Evolutionary conservation across 768 basidiomycete species (phyloP).

Genomic region (Russula griseocarnosa): DNA sequence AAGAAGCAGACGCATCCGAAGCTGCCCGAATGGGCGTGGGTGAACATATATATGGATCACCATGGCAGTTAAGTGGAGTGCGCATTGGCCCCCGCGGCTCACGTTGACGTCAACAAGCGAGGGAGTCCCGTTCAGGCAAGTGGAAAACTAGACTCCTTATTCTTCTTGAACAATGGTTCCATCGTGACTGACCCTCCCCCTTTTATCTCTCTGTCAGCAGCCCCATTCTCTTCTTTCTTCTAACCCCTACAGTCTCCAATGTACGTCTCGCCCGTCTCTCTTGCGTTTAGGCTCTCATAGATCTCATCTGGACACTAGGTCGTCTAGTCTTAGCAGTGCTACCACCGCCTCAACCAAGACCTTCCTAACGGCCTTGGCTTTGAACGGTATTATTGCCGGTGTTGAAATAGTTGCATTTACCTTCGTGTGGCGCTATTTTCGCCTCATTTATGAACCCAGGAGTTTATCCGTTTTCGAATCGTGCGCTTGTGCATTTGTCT

Average conservation of each 20-base stretch:
- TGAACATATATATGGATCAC: too few species aligned
- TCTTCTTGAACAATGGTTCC: neutral
- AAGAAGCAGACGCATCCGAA: too few species aligned
- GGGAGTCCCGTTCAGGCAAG: neutral
- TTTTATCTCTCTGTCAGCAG: neutral
- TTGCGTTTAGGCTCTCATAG: neutral
- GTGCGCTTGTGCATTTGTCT: constrained; percentile 34
- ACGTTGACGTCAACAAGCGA: neutral
- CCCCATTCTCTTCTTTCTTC: neutral
- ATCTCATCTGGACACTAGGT: neutral
- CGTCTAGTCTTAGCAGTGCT: constrained; percentile 43
- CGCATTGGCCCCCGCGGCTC: neutral
- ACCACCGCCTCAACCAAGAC: constrained; percentile 65
- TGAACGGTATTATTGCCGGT: constrained; percentile 73
- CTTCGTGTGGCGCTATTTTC: constrained; percentile 80
- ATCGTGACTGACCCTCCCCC: neutral
- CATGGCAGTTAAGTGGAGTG: too few species aligned
- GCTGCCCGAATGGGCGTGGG: too few species aligned
- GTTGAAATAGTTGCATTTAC: constrained; percentile 75
- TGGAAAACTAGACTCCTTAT: too few species aligned
- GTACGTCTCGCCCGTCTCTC: constrained; percentile 5
- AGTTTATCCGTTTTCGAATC: constrained; percentile 56
- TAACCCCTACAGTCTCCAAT: neutral
- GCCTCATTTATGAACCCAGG: constrained; percentile 84
- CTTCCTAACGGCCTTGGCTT: constrained; percentile 80